A percentile compares a stretch with the other conserved stretches of the same genome.
Conservation (phyloP, 495 filamentous ascomycete species). For the Neurospora hispaniola region DNA sequence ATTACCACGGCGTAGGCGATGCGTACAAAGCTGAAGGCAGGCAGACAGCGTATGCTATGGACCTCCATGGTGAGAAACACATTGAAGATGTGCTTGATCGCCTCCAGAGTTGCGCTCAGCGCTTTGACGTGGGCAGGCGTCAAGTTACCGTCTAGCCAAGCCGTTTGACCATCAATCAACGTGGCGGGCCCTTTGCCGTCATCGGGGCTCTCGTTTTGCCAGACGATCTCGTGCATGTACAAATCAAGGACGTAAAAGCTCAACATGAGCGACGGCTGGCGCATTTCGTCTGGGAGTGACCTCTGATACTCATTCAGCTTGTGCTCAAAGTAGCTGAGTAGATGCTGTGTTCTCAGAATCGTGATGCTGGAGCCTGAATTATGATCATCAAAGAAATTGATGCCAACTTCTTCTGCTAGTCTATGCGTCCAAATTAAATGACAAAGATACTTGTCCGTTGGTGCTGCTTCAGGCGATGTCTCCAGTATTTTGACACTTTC, state of each 20-base stretch:
- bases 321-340: slow-evolving; percentile 64
- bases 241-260: slow-evolving; percentile 57
- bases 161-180: slow-evolving; percentile 16
- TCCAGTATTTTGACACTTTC: slow-evolving; percentile 72
- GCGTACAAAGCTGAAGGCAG: slow-evolving; percentile 68
- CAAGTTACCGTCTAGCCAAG: slow-evolving; percentile 36
- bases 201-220: slow-evolving; percentile 60
- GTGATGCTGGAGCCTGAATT: slow-evolving; percentile 52
- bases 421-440: slow-evolving; percentile 69
- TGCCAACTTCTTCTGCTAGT: slow-evolving; percentile 71
- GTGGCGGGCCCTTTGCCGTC: slow-evolving; percentile 41
- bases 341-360: slow-evolving; percentile 63
- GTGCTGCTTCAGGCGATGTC: slow-evolving; percentile 55
- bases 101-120: slow-evolving; percentile 56
- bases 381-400: slow-evolving; percentile 69
- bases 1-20: slow-evolving; percentile 71
- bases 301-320: slow-evolving; percentile 60
- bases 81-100: slow-evolving; percentile 66
- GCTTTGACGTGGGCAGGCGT: slow-evolving; percentile 59
- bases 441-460: slow-evolving; percentile 61
- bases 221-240: slow-evolving; percentile 79
- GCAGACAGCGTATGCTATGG: slow-evolving; percentile 55
- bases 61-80: slow-evolving; percentile 52
- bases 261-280: slow-evolving; percentile 41
- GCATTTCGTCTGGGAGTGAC: slow-evolving; percentile 38